phyloP scores from a whole-genome alignment of 305 asterid species.

The Solanum chacoense region DNA sequence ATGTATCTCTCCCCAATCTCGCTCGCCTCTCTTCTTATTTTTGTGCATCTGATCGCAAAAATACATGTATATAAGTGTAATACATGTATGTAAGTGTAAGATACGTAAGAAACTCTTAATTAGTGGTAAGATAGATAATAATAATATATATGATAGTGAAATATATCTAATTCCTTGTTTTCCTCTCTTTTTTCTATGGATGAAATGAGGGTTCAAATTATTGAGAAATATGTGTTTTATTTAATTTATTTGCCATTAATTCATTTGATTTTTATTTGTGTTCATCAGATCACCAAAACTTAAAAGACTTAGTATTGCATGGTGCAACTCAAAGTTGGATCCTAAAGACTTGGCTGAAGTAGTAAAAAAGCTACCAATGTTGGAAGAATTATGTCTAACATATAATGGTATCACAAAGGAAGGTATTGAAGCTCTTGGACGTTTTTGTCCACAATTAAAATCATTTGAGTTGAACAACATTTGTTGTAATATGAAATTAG shows the following conservation, averaged over 20 bases:
- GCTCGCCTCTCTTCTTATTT: background rate
- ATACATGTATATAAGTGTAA: no score
- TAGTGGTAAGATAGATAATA: background rate
- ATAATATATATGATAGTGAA: background rate
- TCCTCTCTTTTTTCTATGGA: background rate
- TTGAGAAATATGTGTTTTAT: background rate
- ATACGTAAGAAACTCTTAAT: background rate
- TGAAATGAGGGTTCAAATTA: background rate
- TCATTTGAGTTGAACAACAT: background rate
- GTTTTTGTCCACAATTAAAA: background rate
- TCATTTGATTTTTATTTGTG: background rate
- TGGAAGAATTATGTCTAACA: conserved; percentile 11
- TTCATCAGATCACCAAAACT: conserved; percentile 19
- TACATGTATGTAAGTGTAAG: background rate
- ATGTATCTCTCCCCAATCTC: background rate
- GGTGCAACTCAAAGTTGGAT: background rate
- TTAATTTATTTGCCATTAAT: background rate
- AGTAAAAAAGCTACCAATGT: background rate
- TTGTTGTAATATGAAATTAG: background rate
- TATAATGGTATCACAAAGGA: background rate
- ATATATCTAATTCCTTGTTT: background rate
- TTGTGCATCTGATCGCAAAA: background rate
- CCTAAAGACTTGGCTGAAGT: background rate
- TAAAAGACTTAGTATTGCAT: background rate
- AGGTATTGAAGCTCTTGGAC: background rate